Evolutionary conservation across 169 alveolate genomes (phyloP).

Genomic region (Cryptosporidium ryanae): DNA sequence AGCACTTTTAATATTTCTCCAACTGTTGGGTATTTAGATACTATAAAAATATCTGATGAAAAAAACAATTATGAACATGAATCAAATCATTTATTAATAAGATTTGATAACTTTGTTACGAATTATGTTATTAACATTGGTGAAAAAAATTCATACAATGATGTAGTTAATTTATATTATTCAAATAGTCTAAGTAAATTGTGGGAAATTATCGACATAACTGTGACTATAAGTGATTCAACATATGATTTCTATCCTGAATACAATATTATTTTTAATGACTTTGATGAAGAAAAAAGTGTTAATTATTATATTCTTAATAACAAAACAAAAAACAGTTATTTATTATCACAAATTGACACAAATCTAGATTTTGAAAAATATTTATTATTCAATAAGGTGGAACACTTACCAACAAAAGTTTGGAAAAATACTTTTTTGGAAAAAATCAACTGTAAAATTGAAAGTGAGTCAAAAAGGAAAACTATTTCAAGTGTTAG

Average conservation of each 20-base stretch:
- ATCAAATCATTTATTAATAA: constrained; percentile 4
- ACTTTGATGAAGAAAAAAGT: not conserved
- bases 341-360: constrained; percentile 12
- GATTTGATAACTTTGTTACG: constrained; percentile 5
- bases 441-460: not conserved
- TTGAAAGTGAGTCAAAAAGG: not conserved
- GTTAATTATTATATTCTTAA: constrained; percentile 1
- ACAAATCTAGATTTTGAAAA: not conserved
- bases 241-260: not conserved
- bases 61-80: too few relatives aligned
- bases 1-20: constrained; percentile 1
- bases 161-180: constrained; percentile 14
- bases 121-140: not conserved
- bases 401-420: not conserved
- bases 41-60: not conserved
- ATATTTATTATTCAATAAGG: not conserved
- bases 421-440: constrained; percentile 26
- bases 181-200: not conserved
- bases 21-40: constrained; percentile 9
- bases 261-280: not conserved
- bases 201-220: constrained; percentile 22
- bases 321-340: constrained; percentile 17
- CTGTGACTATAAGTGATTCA: not conserved
- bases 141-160: not conserved
- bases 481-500: too few relatives aligned